Evolutionary conservation across 1,284 basidiomycete genomes (phyloP).

Genomic region (Ganoderma resinaceum): DNA sequence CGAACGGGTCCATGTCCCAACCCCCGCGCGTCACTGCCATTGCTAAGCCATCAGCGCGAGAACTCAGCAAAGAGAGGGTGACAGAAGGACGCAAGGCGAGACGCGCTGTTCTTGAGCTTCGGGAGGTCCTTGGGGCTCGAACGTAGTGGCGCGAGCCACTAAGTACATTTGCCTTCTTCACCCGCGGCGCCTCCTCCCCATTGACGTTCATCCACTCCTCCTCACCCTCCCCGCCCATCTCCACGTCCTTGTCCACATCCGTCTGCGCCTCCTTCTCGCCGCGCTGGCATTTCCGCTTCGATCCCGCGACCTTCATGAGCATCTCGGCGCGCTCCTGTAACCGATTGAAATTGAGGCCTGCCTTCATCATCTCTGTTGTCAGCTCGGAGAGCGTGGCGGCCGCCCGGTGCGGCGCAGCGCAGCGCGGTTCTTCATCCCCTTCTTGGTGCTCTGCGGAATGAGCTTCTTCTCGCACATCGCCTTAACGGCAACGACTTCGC

Average conservation of each 20-base stretch:
- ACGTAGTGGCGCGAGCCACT: too few relatives aligned
- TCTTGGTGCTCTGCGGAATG: slow-evolving; percentile 82
- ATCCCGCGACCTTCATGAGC: slow-evolving; percentile 80
- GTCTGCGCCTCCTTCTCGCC: slow-evolving; percentile 58
- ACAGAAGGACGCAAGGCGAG: neutral
- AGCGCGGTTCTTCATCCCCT: slow-evolving; percentile 87
- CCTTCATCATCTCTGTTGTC: slow-evolving; percentile 80
- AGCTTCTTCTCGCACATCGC: slow-evolving; percentile 78
- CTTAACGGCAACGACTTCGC: slow-evolving; percentile 75
- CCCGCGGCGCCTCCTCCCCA: slow-evolving; percentile 58
- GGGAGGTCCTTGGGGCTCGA: too few relatives aligned
- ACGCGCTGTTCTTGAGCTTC: slow-evolving; percentile 84
- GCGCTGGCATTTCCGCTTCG: slow-evolving; percentile 72
- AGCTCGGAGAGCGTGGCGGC: slow-evolving; percentile 90
- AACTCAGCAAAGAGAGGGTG: neutral
- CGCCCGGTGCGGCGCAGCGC: slow-evolving; percentile 87
- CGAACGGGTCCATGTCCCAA: slow-evolving; percentile 99
- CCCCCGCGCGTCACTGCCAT: slow-evolving; percentile 78
- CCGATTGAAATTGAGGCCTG: slow-evolving; percentile 88
- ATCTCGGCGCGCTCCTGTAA: slow-evolving; percentile 90
- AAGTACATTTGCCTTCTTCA: slow-evolving; percentile 70
- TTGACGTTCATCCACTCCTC: slow-evolving; percentile 64
- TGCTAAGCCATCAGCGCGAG: too few relatives aligned
- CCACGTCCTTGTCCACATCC: slow-evolving; percentile 47
- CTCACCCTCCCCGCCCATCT: slow-evolving; percentile 42